Conservation (phyloP, 371 early-diverging fungal species). For the Funneliformis caledonium region DNA sequence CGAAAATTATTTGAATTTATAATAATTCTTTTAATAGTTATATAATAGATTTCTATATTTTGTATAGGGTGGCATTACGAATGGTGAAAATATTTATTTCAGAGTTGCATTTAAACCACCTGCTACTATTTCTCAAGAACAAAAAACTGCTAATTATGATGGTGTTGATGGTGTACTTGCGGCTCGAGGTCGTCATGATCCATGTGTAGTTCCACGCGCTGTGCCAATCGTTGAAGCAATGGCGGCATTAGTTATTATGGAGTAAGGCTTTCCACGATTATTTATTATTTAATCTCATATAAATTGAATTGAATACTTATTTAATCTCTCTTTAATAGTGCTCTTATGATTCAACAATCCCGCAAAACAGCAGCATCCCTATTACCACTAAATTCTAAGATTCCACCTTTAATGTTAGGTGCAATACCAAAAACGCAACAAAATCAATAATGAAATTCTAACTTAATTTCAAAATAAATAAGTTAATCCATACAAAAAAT, state of each 20-base stretch:
- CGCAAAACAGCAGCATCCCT: conserved; percentile 60
- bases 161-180: conserved; percentile 83
- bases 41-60: not conserved
- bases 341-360: conserved; percentile 67
- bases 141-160: conserved; percentile 84
- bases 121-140: conserved; percentile 93
- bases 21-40: too few relatives aligned
- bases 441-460: too few relatives aligned
- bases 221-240: conserved; percentile 98
- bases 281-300: not conserved
- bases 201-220: conserved; percentile 95
- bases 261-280: conserved; percentile 57
- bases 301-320: not conserved
- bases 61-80: conserved; percentile 88
- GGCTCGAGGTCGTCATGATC: conserved; percentile 97
- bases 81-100: conserved; percentile 96
- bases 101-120: conserved; percentile 96
- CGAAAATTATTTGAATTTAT: not conserved
- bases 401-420: conserved; percentile 45
- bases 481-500: too few relatives aligned
- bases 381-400: conserved; percentile 57
- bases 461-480: too few relatives aligned
- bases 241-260: conserved; percentile 94
- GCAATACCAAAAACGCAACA: conserved; percentile 11
- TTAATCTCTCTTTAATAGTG: conserved; percentile 46